These are phyloP conservation scores for Lasiodiplodia sp. DNA, from an alignment of 2,329 filamentous ascomycete genomes.

Conservation along the genomic window DNA sequence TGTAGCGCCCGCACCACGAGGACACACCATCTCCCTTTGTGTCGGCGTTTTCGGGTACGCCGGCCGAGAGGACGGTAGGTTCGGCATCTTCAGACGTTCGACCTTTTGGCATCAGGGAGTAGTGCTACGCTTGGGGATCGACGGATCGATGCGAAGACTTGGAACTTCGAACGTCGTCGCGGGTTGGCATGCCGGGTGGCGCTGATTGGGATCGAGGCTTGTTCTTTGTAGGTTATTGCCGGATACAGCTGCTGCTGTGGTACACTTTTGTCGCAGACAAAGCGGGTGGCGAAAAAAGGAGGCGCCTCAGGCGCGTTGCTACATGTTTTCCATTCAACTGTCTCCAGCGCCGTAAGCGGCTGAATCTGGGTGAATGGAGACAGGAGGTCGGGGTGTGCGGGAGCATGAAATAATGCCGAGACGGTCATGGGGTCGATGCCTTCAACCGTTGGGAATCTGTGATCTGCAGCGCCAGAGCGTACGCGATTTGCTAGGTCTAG, in stretches of 20 bases:
- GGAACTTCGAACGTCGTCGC: conserved; percentile 5
- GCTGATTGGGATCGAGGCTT: background rate
- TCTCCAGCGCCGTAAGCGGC: background rate
- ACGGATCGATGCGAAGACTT: background rate
- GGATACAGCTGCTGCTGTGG: background rate
- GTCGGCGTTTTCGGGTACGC: background rate
- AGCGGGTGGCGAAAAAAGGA: background rate
- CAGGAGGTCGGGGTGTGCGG: background rate
- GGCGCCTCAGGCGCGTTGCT: background rate
- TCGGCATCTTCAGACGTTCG: conserved; percentile 22
- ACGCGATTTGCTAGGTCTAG: background rate
- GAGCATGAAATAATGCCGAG: background rate
- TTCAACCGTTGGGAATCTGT: background rate
- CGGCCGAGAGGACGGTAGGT: background rate
- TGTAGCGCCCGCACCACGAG: background rate
- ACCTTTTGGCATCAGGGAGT: background rate
- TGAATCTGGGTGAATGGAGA: background rate
- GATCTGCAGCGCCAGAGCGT: background rate
- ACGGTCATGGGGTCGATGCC: background rate
- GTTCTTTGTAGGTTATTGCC: background rate
- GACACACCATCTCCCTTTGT: background rate
- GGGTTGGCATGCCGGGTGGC: background rate
- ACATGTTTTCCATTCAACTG: background rate
- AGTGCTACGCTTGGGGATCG: background rate
- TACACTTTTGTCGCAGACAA: background rate